Evolutionary conservation across 176 grass and related monocot genomes (phyloP).

Genomic region (Saccharum officinarum): DNA sequence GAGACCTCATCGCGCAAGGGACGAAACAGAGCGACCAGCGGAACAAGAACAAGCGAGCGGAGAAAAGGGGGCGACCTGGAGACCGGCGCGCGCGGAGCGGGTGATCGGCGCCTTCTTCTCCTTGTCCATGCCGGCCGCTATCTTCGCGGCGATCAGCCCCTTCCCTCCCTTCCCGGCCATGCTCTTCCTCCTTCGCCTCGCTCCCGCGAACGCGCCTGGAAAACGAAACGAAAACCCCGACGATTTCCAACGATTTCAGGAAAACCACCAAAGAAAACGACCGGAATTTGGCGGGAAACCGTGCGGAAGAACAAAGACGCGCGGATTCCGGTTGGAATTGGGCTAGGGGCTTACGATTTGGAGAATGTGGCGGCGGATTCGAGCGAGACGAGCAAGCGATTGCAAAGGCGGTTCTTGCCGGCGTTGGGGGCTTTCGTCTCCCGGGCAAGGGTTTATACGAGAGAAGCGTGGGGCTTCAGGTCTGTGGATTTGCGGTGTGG

Average conservation of each 20-base stretch:
- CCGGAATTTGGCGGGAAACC: background rate
- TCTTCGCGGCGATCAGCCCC: constrained; percentile 53
- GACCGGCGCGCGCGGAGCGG: constrained; percentile 50
- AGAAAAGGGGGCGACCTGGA: constrained; percentile 41
- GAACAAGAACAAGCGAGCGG: background rate
- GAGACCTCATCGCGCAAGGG: background rate
- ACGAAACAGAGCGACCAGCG: background rate
- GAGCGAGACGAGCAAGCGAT: background rate
- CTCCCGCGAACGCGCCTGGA: background rate
- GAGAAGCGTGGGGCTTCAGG: background rate
- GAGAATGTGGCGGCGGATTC: background rate
- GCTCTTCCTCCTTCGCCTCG: too few species aligned
- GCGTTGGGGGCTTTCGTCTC: background rate
- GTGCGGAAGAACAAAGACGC: background rate
- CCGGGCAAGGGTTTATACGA: constrained; percentile 11
- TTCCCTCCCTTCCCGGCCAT: constrained; percentile 77
- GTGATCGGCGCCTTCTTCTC: constrained; percentile 56
- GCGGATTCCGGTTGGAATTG: background rate
- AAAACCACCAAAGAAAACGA: background rate
- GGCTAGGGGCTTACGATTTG: constrained; percentile 1
- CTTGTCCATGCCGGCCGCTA: constrained; percentile 42
- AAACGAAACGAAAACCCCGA: background rate
- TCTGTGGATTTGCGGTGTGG: background rate
- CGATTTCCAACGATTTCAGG: background rate
- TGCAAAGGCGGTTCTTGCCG: constrained; percentile 7